Percentiles rank a stretch among this genome's conserved stretches.
phyloP scores from a whole-genome alignment of 768 basidiomycete genomes.

The Rhodotorula babjevae region DNA sequence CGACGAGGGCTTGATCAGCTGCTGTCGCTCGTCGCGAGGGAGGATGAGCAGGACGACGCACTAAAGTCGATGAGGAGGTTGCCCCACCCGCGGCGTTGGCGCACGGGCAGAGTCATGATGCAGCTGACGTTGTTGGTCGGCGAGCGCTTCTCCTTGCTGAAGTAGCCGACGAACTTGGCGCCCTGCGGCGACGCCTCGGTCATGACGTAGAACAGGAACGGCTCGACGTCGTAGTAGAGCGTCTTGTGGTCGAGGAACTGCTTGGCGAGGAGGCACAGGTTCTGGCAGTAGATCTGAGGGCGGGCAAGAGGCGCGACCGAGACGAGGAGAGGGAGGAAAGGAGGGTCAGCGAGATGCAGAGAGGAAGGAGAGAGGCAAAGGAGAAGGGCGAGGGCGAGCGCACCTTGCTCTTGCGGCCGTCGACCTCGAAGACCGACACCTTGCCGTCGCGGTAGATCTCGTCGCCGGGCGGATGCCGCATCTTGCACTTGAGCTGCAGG shows the following conservation, averaged over 20 bases:
- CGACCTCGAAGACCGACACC: slow-evolving; percentile 93
- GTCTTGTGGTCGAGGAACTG: slow-evolving; percentile 99
- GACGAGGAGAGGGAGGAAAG: not conserved
- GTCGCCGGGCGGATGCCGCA: slow-evolving; percentile 91
- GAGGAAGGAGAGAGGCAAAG: not conserved
- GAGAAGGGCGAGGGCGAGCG: slow-evolving; percentile 43
- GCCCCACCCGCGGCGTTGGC: slow-evolving; percentile 94
- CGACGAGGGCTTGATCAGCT: too few species aligned
- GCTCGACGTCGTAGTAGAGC: slow-evolving; percentile 97
- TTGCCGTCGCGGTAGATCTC: slow-evolving; percentile 89
- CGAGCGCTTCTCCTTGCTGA: slow-evolving; percentile 96
- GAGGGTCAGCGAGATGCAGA: not conserved
- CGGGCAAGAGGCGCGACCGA: not conserved
- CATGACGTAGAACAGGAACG: slow-evolving; percentile 97
- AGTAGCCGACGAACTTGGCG: slow-evolving; percentile 93
- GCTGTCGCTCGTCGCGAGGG: not conserved
- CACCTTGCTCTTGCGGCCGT: slow-evolving; percentile 93
- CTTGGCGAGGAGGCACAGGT: slow-evolving; percentile 91
- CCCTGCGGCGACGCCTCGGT: slow-evolving; percentile 77
- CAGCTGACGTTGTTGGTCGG: slow-evolving; percentile 96
- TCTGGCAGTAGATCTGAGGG: slow-evolving; percentile 90
- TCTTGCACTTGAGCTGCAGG: slow-evolving; percentile 83
- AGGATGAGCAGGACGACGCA: slow-evolving; percentile 53
- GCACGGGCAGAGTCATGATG: slow-evolving; percentile 96
- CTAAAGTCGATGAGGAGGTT: slow-evolving; percentile 97